phyloP scores from a whole-genome alignment of 306 rosid genomes.

The Cucurbita pepo region DNA sequence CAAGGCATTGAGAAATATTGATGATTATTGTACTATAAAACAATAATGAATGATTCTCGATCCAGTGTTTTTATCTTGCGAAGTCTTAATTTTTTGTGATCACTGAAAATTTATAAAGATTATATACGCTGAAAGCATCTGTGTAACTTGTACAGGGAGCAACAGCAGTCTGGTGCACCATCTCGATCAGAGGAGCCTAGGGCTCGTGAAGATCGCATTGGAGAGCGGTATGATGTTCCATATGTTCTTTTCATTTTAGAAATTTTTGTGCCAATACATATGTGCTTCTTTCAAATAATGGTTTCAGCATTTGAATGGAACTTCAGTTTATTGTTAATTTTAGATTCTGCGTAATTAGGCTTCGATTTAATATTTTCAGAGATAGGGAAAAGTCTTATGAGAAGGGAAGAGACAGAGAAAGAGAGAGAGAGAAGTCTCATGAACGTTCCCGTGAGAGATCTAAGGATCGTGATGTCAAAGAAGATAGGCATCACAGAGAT shows the following conservation, averaged over 20 bases:
- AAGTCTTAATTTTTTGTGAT: not conserved
- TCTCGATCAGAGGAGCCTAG: constrained; percentile 91
- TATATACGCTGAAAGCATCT: not conserved
- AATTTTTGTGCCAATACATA: not conserved
- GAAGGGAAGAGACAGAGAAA: constrained; percentile 59
- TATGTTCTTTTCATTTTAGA: not conserved
- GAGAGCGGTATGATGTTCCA: constrained; percentile 43
- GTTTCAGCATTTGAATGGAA: not conserved
- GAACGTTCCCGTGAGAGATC: constrained; percentile 64
- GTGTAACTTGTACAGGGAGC: constrained; percentile 51
- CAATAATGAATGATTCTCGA: not conserved
- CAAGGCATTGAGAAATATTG: not conserved
- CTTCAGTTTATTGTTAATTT: constrained; percentile 6
- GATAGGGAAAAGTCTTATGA: constrained; percentile 88
- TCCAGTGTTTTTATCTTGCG: not conserved
- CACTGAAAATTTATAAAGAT: not conserved
- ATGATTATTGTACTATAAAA: not conserved
- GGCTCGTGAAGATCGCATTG: constrained; percentile 67
- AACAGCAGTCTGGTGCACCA: constrained; percentile 54
- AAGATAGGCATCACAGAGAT: constrained; percentile 85
- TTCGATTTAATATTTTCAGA: constrained; percentile 23
- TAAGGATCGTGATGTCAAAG: constrained; percentile 74
- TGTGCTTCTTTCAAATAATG: not conserved
- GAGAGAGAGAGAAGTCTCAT: constrained; percentile 48
- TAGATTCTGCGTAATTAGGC: not conserved